Evolutionary conservation across 805 yeast genomes (phyloP), one percentile per base, ranked within the genome.

Genomic region (Metschnikowia kofuensis): DNA sequence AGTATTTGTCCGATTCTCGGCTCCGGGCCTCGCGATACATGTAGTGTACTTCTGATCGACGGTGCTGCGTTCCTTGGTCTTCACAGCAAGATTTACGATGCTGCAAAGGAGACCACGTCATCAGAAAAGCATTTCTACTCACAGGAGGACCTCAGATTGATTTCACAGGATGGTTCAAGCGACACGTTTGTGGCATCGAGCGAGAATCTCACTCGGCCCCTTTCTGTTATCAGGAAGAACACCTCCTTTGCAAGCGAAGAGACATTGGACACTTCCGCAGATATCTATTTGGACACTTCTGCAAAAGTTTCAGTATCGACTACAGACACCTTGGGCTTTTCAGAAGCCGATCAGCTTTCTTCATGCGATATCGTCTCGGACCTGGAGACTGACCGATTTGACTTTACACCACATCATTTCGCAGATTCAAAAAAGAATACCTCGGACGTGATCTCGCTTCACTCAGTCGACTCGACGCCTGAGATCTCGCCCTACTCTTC

Each of bases 1-100:
- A 73, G 69, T 26, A 62, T 82, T 67, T 67, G 74, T n/a, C 65
- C 75, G 1, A 58, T 74, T 6, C 35, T 36, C 2, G 51, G 49
- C 7, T 40, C 55, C 8, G 51, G 51, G 10, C 34, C 47, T 13
- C 36, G 28, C 7, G 65, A 64, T 21, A 70, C 67, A 47, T 60
- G 65, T 43, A 74, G 69, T 48, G 64, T 83, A 2, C 53, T 82
- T 16, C 78, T 83, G 47, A 70, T 83, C 40, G 87, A 83, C 59
- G 75, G 77, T 0, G 67, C 76, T 4, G 71, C 82, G 6, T 81
- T 73, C 63, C 66, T 83, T 44, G 86, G 87, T 2, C 64, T 81
- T n/a, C 88, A 83, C 55, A 63, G 70, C 32, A 64, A 65, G 57
- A 64, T 71, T 14, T 65, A 66, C 49, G 70, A 65, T 42, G 68